phyloP scores from a whole-genome alignment of 345 rosid species.

The Hypericum androsaemum region DNA sequence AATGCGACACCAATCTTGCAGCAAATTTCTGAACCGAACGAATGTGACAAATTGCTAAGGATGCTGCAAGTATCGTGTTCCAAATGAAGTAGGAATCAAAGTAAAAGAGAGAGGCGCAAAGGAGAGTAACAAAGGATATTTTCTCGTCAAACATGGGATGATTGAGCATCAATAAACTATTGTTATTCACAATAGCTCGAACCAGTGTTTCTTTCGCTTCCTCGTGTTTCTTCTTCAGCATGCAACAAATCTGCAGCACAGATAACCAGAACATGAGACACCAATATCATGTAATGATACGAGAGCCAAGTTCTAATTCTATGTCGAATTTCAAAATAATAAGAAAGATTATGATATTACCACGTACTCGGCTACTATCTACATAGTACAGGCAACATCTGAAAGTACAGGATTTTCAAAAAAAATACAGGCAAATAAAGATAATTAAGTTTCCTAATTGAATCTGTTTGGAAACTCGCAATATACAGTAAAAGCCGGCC shows the following conservation, averaged over 20 bases:
- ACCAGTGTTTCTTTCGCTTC: slow-evolving; percentile 80
- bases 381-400: too few relatives aligned
- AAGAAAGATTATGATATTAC: too few relatives aligned
- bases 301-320: too few relatives aligned
- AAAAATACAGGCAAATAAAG: too few relatives aligned
- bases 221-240: slow-evolving; percentile 72
- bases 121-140: slow-evolving; percentile 50
- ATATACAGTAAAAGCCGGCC: too few relatives aligned
- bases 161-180: slow-evolving; percentile 67
- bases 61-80: slow-evolving; percentile 5
- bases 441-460: too few relatives aligned
- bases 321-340: too few relatives aligned
- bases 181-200: slow-evolving; percentile 74
- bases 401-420: too few relatives aligned
- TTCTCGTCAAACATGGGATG: slow-evolving; percentile 68
- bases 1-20: slow-evolving; percentile 10
- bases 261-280: not conserved
- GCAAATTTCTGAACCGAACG: slow-evolving; percentile 52
- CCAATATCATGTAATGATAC: too few relatives aligned
- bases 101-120: not conserved
- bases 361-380: too few relatives aligned
- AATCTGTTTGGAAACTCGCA: too few relatives aligned
- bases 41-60: slow-evolving; percentile 59
- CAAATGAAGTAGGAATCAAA: not conserved
- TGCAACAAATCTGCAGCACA: slow-evolving; percentile 56